Percentiles rank a stretch among this genome's conserved stretches.
phyloP scores from a whole-genome alignment of 179 eudicot genomes.

The Patellifolia procumbens region DNA sequence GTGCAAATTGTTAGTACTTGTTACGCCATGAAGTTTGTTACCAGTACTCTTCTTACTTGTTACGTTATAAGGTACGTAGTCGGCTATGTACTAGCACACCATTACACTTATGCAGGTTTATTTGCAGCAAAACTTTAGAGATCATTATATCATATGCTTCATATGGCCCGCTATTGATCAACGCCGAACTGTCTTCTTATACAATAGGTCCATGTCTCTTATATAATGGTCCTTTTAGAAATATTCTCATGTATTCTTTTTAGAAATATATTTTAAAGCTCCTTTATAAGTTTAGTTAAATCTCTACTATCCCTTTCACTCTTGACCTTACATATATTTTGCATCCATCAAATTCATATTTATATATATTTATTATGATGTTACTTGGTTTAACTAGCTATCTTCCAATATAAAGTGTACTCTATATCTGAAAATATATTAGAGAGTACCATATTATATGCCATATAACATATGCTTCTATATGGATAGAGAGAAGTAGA shows the following conservation, averaged over 20 bases:
- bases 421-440: neutral
- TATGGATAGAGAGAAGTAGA: no score
- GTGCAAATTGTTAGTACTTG: neutral
- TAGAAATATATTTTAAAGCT: neutral
- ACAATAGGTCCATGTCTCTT: neutral
- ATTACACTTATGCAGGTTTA: neutral
- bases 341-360: neutral
- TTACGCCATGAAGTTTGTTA: neutral
- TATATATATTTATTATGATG: neutral
- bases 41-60: neutral
- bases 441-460: neutral
- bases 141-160: neutral
- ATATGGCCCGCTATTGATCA: slow-evolving; percentile 1
- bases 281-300: neutral
- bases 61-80: neutral
- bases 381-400: neutral
- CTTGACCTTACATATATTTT: neutral
- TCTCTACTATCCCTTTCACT: slow-evolving; percentile 1
- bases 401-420: neutral
- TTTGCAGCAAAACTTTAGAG: neutral
- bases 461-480: no score
- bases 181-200: neutral
- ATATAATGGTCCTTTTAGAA: neutral
- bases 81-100: neutral
- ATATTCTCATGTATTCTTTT: neutral